These are phyloP conservation scores for Antarctomyces pellizariae DNA, from an alignment of 495 filamentous ascomycete species.

Conservation along the genomic window DNA sequence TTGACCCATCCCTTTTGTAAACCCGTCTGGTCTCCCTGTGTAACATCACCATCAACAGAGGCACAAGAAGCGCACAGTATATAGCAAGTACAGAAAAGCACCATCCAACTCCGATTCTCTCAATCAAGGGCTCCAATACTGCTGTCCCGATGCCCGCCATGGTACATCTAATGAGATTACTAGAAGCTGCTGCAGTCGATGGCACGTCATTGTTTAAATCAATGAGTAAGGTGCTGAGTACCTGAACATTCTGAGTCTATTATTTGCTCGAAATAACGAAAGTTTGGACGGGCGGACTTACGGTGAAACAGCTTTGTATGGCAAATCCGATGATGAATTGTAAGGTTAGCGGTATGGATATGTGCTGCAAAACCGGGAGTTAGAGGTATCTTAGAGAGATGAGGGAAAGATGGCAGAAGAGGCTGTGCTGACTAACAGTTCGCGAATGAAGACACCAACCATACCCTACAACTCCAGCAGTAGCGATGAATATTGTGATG, in stretches of 20 bases:
- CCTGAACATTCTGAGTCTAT: conserved; percentile 12
- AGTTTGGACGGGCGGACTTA: background rate
- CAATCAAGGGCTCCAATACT: conserved; percentile 35
- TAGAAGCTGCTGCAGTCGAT: conserved; percentile 38
- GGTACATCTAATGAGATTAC: conserved; percentile 39
- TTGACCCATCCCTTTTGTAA: too few relatives aligned
- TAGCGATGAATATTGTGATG: conserved; percentile 20
- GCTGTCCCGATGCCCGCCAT: conserved; percentile 40
- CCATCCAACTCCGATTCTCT: conserved; percentile 39
- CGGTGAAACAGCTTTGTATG: conserved; percentile 1
- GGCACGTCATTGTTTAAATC: conserved; percentile 30
- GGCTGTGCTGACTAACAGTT: conserved; percentile 12
- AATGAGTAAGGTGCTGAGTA: conserved; percentile 21
- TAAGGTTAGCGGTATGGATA: conserved; percentile 18
- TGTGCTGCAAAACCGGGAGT: conserved; percentile 19
- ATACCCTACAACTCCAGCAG: conserved; percentile 21
- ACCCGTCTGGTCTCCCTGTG: too few relatives aligned
- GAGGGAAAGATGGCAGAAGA: conserved; percentile 5
- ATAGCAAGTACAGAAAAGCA: conserved; percentile 40
- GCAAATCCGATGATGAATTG: conserved; percentile 22
- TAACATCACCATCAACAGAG: too few relatives aligned
- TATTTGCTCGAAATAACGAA: conserved; percentile 4
- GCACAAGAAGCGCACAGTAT: conserved; percentile 24
- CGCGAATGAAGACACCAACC: too few relatives aligned
- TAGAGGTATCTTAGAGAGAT: conserved; percentile 9